Conservation (phyloP, 306 rosid species). For the Urtica urens region DNA sequence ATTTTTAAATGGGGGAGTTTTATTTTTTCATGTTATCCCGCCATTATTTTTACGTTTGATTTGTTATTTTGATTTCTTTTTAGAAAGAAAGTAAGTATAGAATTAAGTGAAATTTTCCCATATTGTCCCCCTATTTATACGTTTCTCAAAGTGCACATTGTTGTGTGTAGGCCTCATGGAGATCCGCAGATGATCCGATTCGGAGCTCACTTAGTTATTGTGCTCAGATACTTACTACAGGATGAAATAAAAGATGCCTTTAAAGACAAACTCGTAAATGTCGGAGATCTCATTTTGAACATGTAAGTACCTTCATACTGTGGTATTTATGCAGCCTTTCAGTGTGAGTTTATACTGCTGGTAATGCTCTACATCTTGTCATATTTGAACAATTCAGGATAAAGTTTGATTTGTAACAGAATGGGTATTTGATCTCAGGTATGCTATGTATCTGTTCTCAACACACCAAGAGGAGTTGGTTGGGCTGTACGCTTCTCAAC, state of each 20-base stretch:
- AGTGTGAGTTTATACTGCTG: constrained; percentile 1
- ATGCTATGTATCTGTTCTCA: constrained; percentile 90
- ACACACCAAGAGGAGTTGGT: constrained; percentile 94
- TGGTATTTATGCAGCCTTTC: constrained; percentile 2
- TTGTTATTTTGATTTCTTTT: too few species aligned
- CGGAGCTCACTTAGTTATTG: constrained; percentile 95
- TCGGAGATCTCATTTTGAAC: constrained; percentile 91
- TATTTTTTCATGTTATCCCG: too few species aligned
- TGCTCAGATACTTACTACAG: constrained; percentile 68
- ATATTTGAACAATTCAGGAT: constrained; percentile 1
- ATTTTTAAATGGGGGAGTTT: too few species aligned
- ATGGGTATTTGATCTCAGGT: constrained; percentile 40
- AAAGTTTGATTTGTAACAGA: constrained; percentile 3
- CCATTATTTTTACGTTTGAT: too few species aligned
- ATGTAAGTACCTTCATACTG: constrained; percentile 54
- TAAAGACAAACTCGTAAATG: constrained; percentile 64
- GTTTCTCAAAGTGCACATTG: too few species aligned
- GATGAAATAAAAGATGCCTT: constrained; percentile 69
- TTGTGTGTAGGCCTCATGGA: constrained; percentile 64
- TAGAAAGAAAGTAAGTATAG: too few species aligned
- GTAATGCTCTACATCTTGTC: constrained; percentile 4
- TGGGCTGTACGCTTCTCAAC: constrained; percentile 94
- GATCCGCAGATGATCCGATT: constrained; percentile 97
- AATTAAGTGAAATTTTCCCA: too few species aligned
- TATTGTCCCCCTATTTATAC: too few species aligned